These are phyloP conservation scores for Diaporthe aspalathi DNA, from an alignment of 2,329 filamentous ascomycete genomes.

Conservation along the genomic window DNA sequence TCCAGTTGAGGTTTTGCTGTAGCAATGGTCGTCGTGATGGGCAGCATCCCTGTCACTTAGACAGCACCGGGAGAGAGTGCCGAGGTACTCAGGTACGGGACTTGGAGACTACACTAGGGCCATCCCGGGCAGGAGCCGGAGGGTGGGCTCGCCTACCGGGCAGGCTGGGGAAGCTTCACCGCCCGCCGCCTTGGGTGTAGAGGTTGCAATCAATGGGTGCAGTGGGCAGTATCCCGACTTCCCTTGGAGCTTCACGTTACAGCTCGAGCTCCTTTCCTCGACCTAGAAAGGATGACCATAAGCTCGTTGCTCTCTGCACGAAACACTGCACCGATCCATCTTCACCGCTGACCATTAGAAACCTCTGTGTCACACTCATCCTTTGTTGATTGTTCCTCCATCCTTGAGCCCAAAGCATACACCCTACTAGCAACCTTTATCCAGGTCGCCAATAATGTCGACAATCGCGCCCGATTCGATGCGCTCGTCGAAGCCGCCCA, in stretches of 20 bases:
- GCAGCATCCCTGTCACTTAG: neutral
- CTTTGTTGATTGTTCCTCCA: neutral
- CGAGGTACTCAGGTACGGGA: neutral
- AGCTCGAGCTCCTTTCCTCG: slow-evolving; percentile 14
- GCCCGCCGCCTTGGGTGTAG: neutral
- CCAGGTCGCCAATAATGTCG: slow-evolving; percentile 70
- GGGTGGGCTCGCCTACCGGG: neutral
- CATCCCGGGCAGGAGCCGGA: neutral
- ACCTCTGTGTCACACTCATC: neutral
- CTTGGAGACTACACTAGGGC: neutral
- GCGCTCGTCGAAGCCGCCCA: slow-evolving; percentile 82
- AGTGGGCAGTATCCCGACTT: slow-evolving; percentile 23
- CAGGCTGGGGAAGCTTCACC: slow-evolving; percentile 6
- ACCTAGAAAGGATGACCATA: neutral
- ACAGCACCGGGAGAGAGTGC: neutral
- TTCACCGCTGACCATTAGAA: neutral
- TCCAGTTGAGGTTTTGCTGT: neutral
- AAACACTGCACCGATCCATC: neutral
- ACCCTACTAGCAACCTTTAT: neutral
- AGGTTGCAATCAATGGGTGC: slow-evolving; percentile 4
- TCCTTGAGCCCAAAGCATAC: neutral
- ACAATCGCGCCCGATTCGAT: slow-evolving; percentile 82
- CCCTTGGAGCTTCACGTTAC: slow-evolving; percentile 9
- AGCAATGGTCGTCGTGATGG: neutral
- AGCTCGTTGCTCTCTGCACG: neutral